Percentiles rank a stretch among this genome's conserved stretches.
Conservation (phyloP, 2,329 filamentous ascomycete species). For the Phialemonium atrogriseum region DNA sequence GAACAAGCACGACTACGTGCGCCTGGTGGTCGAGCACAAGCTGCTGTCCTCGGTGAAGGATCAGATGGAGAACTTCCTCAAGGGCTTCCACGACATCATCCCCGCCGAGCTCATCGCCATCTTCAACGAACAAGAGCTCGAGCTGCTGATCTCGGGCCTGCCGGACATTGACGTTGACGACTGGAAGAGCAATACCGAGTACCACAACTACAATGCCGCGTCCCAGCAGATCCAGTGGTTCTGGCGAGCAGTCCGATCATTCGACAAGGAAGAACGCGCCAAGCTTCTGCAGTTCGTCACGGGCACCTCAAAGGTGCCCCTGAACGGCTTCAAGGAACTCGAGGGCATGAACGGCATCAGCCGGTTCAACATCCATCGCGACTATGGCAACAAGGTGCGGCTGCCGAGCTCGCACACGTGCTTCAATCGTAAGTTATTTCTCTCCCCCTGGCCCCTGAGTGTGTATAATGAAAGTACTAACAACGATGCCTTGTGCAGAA, state of each 20-base stretch:
- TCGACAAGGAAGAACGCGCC: conserved; percentile 97
- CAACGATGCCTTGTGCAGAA: conserved; percentile 49
- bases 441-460: conserved; percentile 1
- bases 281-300: conserved; percentile 98
- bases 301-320: conserved; percentile 92
- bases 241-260: conserved; percentile 94
- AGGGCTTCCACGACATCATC: conserved; percentile 97
- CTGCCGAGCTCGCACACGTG: conserved; percentile 96
- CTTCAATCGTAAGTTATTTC: conserved; percentile 81
- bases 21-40: conserved; percentile 88
- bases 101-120: conserved; percentile 90
- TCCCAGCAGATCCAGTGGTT: conserved; percentile 99
- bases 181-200: conserved; percentile 98
- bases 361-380: conserved; percentile 97
- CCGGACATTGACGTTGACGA: conserved; percentile 97
- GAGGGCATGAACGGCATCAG: conserved; percentile 99
- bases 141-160: conserved; percentile 90
- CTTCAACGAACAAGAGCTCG: conserved; percentile 97
- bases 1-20: conserved; percentile 97
- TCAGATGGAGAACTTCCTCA: conserved; percentile 88
- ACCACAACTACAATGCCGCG: conserved; percentile 92
- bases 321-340: conserved; percentile 97
- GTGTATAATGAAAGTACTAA: conserved; percentile 7
- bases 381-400: conserved; percentile 93
- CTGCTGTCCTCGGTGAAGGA: conserved; percentile 87